Percentiles rank a stretch among this genome's conserved stretches.
These are phyloP conservation scores for Stellera chamaejasme DNA, from an alignment of 345 rosid genomes.

Conservation along the genomic window DNA sequence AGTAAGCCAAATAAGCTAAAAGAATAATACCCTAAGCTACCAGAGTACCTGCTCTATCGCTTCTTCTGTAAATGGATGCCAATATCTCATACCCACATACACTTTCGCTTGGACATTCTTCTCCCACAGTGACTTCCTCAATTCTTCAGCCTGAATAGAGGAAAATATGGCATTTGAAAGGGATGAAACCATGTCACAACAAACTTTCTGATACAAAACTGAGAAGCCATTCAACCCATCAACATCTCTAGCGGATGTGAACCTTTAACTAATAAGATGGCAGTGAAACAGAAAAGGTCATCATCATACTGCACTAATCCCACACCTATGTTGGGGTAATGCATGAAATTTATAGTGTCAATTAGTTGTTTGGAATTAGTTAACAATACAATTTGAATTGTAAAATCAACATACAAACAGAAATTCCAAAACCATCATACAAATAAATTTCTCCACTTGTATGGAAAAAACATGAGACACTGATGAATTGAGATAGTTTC, in stretches of 20 bases:
- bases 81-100: slow-evolving; percentile 97
- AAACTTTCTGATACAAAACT: slow-evolving; percentile 4
- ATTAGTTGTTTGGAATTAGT: no score
- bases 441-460: no score
- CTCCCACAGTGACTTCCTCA: slow-evolving; percentile 74
- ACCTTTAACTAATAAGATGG: no score
- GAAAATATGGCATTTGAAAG: slow-evolving; percentile 5
- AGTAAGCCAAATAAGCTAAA: not conserved
- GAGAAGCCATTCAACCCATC: slow-evolving; percentile 5
- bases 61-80: slow-evolving; percentile 99
- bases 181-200: slow-evolving; percentile 1
- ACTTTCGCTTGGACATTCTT: slow-evolving; percentile 87
- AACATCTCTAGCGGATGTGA: not conserved
- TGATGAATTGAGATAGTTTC: no score
- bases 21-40: not conserved
- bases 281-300: no score
- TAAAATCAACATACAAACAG: no score
- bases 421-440: no score
- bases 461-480: no score
- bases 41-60: slow-evolving; percentile 84
- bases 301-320: no score
- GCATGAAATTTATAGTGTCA: no score
- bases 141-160: slow-evolving; percentile 69
- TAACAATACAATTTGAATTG: no score
- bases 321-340: no score